Evolutionary conservation across 2,329 filamentous ascomycete genomes (phyloP), one percentile per base, ranked within the genome.

Genomic region (Ophiostoma australiae): DNA sequence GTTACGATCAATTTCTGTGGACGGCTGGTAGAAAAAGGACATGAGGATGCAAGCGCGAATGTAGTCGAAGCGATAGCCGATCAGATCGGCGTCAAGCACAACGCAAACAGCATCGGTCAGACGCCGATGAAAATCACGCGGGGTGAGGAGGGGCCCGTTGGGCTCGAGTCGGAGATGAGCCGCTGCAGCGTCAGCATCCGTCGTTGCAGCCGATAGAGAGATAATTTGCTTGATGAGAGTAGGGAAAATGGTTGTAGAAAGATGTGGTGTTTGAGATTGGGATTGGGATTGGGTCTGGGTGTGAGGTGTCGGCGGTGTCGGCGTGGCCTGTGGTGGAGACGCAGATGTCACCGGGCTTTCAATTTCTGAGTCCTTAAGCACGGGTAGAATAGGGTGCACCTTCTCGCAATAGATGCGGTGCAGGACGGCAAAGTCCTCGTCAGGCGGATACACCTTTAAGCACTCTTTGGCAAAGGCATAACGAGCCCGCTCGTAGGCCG

Each of bases 1-100:
- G 74, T 88, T 85, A 13, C 84, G 82, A 73, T 88, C 86, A 44
- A 85, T 83, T 1, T 84, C 80, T 65, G 81, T 81, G 4, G 81
- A 81, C 0, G 85, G 85, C 72, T 89, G 86, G n/a, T 83, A 84
- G 74, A 87, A 89, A n/a, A 89, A 79, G 0, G 86, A 86, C 23
- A 88, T 77, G 67, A 88, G 81, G 35, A 83, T 80, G 7, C 87
- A 79, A 17, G 84, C 81, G 37, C 86, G 84, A 48, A 87, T 85
- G 67, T 86, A 81, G 37, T 86, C 79, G 6, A 88, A 80, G n/a
- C 84, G 81, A 73, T 87, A 83, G 0, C 81, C 79, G 8, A 88
- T 82, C 61, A 88, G 77, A 17, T 84, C 84, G 5, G 85, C 83
- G 69, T 87, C 85, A 2, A 88, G 77, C 0, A 83, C 81, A 0